Base-by-base conservation (phyloP, 1,284 basidiomycete genomes). In the Volvariella surrecta region DNA sequence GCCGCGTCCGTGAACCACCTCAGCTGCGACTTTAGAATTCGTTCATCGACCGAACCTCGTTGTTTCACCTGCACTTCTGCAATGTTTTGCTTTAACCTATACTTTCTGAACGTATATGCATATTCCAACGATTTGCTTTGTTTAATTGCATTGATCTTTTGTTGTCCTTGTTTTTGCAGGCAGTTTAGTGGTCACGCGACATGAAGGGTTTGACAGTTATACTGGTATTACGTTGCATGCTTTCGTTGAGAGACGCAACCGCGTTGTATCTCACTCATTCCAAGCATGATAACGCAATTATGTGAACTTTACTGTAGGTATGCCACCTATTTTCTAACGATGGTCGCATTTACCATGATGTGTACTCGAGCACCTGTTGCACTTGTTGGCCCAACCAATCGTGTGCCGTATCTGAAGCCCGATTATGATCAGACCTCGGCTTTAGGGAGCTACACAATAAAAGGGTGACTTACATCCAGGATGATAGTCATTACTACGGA, bases 401-500 rank as follows among this genome's bases (percentile, higher is more conserved):
- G 52, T 70, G 64, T 1, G 63, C n/a, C 67, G 37, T 58, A 61
- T 44, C 55, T 63, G 66, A 28, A 1, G 21, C 22, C 39, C 44
- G 20, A 46, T 39, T 37, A 28, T 11, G 6, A 28, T 28, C 24
- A 28, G 24, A 6, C 11, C 24, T 28, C 24, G 24, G 24, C 24
- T 28, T 28, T 17, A 16, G 19, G 15, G 11, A 3, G 40, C 11
- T 19, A 21, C 17, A 13, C 19, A 45, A 40, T 18, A 43, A 44
- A 35, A 28, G 24, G 39, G 38, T 15, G 15, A 57, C 67, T 53
- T 55, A 72, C 72, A 64, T 41, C 64, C 63, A 16, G 73, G 70
- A 48, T 75, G 74, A 43, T 63, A 67, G 48, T 71, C 62, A 45
- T 74, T 71, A 19, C 70, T 73, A 41, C 4, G 20, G 39, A n/a